Conservation (phyloP, 495 filamentous ascomycete species). For the Tirmania nivea region DNA sequence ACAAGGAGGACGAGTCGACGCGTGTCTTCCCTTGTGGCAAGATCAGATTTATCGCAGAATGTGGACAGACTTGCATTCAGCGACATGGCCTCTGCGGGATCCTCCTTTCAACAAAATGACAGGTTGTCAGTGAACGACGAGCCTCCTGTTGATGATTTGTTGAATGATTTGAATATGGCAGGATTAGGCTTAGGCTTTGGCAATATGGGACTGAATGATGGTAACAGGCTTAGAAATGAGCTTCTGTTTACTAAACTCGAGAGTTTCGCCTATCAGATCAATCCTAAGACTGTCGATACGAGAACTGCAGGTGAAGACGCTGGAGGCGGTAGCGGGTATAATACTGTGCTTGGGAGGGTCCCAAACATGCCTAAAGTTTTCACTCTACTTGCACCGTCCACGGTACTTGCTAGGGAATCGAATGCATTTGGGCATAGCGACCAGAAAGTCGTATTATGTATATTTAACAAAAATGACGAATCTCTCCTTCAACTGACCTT, state of each 20-base stretch:
- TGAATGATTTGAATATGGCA: slow-evolving; percentile 46
- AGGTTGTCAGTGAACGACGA: slow-evolving; percentile 15
- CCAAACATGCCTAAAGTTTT: slow-evolving; percentile 31
- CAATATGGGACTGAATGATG: slow-evolving; percentile 43
- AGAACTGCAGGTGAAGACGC: background rate
- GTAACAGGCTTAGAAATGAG: slow-evolving; percentile 49
- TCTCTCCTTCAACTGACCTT: slow-evolving; percentile 46
- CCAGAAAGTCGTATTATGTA: slow-evolving; percentile 39
- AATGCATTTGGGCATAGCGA: slow-evolving; percentile 9
- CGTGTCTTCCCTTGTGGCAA: slow-evolving; percentile 80
- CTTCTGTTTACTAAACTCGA: slow-evolving; percentile 52
- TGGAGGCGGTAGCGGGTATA: too few species aligned
- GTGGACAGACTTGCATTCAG: background rate
- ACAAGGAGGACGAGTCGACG: slow-evolving; percentile 55
- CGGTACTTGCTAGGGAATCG: slow-evolving; percentile 26
- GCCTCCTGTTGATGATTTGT: slow-evolving; percentile 39
- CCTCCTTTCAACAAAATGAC: slow-evolving; percentile 7
- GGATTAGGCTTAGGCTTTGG: slow-evolving; percentile 16
- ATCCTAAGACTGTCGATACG: slow-evolving; percentile 4
- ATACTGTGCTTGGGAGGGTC: background rate
- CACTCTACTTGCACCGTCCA: slow-evolving; percentile 35
- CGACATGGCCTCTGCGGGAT: background rate
- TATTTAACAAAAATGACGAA: slow-evolving; percentile 44
- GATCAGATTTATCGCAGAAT: slow-evolving; percentile 58
- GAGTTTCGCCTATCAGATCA: slow-evolving; percentile 41